Evolutionary conservation across 192 early-diverging fungal genomes (phyloP).

Genomic region (Backusella macrospora): DNA sequence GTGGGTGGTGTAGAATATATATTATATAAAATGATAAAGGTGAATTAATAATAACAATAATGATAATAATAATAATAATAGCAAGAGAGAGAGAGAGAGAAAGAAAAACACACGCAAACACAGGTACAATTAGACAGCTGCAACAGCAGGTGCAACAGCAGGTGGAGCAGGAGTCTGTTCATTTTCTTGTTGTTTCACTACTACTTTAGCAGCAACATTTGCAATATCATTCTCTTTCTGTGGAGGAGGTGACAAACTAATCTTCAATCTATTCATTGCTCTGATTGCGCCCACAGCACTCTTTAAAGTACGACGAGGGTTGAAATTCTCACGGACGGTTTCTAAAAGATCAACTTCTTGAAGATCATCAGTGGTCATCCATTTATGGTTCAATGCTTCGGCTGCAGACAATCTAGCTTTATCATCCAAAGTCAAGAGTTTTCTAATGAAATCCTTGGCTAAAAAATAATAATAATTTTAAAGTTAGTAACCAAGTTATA

Average conservation of each 20-base stretch:
- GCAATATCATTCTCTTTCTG: background rate
- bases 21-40: no score
- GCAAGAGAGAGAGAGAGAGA: background rate
- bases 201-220: background rate
- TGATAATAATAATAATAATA: background rate
- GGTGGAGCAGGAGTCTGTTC: background rate
- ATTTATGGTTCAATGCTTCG: constrained; percentile 84
- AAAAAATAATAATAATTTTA: no score
- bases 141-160: constrained; percentile 5
- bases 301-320: constrained; percentile 61
- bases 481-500: no score
- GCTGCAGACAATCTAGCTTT: constrained; percentile 73
- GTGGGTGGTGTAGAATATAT: no score
- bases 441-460: constrained; percentile 82
- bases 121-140: background rate
- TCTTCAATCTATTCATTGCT: constrained; percentile 56
- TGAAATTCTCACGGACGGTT: constrained; percentile 77
- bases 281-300: constrained; percentile 67
- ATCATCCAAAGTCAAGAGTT: constrained; percentile 69
- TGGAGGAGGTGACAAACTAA: background rate
- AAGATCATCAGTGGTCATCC: constrained; percentile 69
- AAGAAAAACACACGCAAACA: background rate
- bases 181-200: background rate
- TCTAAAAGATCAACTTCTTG: constrained; percentile 83
- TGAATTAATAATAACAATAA: no score